Evolutionary conservation across 257 asterid genomes (phyloP).

Genomic region (Cynanchum wilfordii): DNA sequence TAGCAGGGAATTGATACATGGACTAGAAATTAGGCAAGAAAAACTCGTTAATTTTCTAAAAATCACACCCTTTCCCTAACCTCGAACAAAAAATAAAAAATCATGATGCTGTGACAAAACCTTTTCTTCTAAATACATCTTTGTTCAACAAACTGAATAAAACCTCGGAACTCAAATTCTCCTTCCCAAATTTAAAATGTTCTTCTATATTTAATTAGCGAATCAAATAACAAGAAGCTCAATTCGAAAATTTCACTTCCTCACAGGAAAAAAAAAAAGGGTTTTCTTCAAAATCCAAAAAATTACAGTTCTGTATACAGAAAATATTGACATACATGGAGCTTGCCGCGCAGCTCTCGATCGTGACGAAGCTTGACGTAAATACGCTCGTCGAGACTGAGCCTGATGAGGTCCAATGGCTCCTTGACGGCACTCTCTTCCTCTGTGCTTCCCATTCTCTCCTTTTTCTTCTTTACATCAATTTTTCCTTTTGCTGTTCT

Average conservation of each 20-base stretch:
- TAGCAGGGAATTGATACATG: neutral
- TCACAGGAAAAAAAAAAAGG: slow-evolving; percentile 5
- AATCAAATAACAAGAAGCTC: neutral
- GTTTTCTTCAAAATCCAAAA: neutral
- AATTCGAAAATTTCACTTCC: neutral
- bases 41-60: neutral
- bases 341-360: slow-evolving; percentile 97
- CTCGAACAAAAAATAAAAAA: neutral
- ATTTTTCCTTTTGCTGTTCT: neutral
- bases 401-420: slow-evolving; percentile 97
- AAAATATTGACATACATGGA: slow-evolving; percentile 42
- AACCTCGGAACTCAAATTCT: neutral
- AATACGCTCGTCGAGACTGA: slow-evolving; percentile 97
- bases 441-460: slow-evolving; percentile 75
- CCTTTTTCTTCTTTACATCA: neutral
- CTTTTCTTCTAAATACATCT: neutral
- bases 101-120: neutral
- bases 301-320: neutral
- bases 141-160: neutral
- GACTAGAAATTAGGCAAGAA: neutral
- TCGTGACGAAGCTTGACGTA: slow-evolving; percentile 98
- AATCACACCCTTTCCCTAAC: neutral
- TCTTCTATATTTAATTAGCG: neutral
- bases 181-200: neutral
- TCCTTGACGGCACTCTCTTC: slow-evolving; percentile 98